phyloP scores from a whole-genome alignment of 768 basidiomycete genomes.

The Suillus ampliporus region DNA sequence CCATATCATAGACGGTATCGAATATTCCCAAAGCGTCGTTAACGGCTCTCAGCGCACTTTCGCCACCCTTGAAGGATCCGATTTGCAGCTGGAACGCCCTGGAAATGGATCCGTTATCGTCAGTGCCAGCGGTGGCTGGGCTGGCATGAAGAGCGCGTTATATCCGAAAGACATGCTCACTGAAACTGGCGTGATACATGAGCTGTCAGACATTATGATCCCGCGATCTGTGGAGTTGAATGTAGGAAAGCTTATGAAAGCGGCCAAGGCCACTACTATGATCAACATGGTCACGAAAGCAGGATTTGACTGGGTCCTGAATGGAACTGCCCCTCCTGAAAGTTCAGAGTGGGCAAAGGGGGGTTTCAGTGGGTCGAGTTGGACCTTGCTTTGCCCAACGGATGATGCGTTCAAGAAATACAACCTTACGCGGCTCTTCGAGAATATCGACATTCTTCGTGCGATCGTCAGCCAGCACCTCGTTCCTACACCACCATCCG shows the following conservation, averaged over 20 bases:
- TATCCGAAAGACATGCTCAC: slow-evolving; percentile 76
- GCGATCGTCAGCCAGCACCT: slow-evolving; percentile 79
- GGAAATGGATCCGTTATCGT: slow-evolving; percentile 53
- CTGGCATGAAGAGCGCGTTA: slow-evolving; percentile 66
- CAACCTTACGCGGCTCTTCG: slow-evolving; percentile 79
- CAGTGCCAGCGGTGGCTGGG: slow-evolving; percentile 80
- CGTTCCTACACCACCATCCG: slow-evolving; percentile 51
- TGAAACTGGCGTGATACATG: slow-evolving; percentile 89
- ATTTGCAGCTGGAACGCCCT: slow-evolving; percentile 72
- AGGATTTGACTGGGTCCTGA: slow-evolving; percentile 89
- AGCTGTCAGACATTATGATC: slow-evolving; percentile 82
- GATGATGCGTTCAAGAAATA: slow-evolving; percentile 90
- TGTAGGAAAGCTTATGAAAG: slow-evolving; percentile 87
- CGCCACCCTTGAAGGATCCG: slow-evolving; percentile 84
- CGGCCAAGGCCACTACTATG: slow-evolving; percentile 91
- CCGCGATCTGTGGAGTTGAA: slow-evolving; percentile 88
- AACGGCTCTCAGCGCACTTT: slow-evolving; percentile 76
- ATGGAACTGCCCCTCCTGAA: slow-evolving; percentile 81
- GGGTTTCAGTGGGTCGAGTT: slow-evolving; percentile 58
- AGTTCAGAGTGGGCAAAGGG: slow-evolving; percentile 67
- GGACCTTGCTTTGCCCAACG: slow-evolving; percentile 90
- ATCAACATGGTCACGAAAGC: slow-evolving; percentile 79
- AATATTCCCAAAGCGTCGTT: slow-evolving; percentile 67
- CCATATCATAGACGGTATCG: slow-evolving; percentile 77
- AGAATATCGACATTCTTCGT: slow-evolving; percentile 56